Evolutionary conservation across 257 asterid genomes (phyloP).

Genomic region (Mitragyna speciosa): DNA sequence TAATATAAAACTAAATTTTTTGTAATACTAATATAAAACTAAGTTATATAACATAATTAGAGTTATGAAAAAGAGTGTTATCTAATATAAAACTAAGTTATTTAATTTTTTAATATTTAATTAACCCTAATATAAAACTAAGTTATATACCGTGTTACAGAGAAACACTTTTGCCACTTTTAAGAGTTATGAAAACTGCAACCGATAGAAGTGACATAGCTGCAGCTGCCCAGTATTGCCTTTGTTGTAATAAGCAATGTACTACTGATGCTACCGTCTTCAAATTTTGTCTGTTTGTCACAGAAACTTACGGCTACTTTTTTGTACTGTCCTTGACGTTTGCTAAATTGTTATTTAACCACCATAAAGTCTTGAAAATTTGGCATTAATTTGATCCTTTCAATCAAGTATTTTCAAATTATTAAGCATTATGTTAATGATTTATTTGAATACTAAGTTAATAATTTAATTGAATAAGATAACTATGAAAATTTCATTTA

Average conservation of each 20-base stretch:
- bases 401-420: no score
- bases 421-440: not conserved
- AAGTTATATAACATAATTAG: no score
- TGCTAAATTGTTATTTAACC: not conserved
- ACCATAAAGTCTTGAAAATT: not conserved
- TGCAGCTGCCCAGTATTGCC: not conserved
- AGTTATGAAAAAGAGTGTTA: no score
- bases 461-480: no score
- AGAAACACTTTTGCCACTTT: constrained; percentile 8
- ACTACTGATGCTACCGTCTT: constrained; percentile 3
- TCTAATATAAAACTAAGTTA: no score
- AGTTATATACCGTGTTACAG: no score
- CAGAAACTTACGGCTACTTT: constrained; percentile 13
- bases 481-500: no score
- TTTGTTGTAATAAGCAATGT: not conserved
- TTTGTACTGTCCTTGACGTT: not conserved
- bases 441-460: not conserved
- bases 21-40: no score
- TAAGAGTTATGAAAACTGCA: constrained; percentile 3
- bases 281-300: constrained; percentile 16
- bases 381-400: not conserved
- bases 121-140: no score
- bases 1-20: no score
- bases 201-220: constrained; percentile 2
- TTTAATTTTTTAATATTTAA: no score